phyloP scores from a whole-genome alignment of 768 basidiomycete genomes.

The Mycena kentingensis region DNA sequence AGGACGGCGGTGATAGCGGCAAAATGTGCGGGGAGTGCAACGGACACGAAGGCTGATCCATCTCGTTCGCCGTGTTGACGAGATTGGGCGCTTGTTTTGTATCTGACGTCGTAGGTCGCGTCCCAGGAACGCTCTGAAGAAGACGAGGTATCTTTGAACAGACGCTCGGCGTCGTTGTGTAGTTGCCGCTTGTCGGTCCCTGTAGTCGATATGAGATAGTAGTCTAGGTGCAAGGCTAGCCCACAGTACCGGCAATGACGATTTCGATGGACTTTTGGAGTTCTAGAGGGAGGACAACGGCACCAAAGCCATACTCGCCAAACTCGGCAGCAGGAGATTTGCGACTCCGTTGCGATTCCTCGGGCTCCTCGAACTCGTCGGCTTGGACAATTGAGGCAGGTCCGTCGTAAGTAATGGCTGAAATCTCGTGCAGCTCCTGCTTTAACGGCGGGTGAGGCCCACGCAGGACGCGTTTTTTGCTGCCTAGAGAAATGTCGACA shows the following conservation, averaged over 20 bases:
- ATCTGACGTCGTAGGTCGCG: conserved; percentile 53
- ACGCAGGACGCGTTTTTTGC: conserved; percentile 29
- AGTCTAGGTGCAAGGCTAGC: conserved; percentile 3
- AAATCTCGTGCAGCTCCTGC: conserved; percentile 59
- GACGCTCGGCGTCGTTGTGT: conserved; percentile 70
- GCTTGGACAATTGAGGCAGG: conserved; percentile 30
- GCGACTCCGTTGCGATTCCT: conserved; percentile 35
- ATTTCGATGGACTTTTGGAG: conserved; percentile 64
- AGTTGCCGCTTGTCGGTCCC: conserved; percentile 65
- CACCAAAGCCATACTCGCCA: conserved; percentile 72
- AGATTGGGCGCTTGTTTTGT: conserved; percentile 62
- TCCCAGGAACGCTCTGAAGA: conserved; percentile 51
- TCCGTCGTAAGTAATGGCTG: conserved; percentile 17
- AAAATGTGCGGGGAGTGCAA: conserved; percentile 86
- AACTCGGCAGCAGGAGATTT: conserved; percentile 84
- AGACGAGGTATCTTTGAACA: conserved; percentile 47
- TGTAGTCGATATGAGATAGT: conserved; percentile 30
- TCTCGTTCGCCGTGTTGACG: conserved; percentile 65
- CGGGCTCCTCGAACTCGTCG: conserved; percentile 35
- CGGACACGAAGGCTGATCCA: conserved; percentile 81
- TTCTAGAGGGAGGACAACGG: conserved; percentile 72
- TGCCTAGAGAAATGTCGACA: conserved; percentile 65
- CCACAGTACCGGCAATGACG: conserved; percentile 63
- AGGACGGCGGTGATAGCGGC: conserved; percentile 79
- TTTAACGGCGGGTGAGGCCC: conserved; percentile 27